These are phyloP conservation scores for Fistulinella prunicolor DNA, from an alignment of 768 basidiomycete species.

Conservation along the genomic window DNA sequence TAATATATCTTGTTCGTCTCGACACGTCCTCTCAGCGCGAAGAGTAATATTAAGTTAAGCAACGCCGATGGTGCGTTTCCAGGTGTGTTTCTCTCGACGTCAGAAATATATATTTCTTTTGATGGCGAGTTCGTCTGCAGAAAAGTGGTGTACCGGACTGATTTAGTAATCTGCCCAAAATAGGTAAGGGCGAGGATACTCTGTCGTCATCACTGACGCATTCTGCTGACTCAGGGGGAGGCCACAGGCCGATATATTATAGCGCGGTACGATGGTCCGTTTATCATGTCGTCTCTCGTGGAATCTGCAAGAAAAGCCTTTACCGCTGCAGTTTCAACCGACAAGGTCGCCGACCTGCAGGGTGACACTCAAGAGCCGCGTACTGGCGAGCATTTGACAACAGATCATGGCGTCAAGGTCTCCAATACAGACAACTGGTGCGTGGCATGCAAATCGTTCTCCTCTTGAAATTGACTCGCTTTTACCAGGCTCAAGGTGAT, in stretches of 20 bases:
- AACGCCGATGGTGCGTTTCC: too few relatives aligned
- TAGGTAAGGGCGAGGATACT: not conserved
- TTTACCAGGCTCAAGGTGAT: constrained; percentile 51
- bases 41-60: too few relatives aligned
- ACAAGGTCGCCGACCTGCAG: constrained; percentile 25
- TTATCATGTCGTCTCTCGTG: constrained; percentile 12
- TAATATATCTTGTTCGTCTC: constrained; percentile 12
- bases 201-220: constrained; percentile 26
- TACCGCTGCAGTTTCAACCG: constrained; percentile 6
- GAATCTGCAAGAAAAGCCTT: constrained; percentile 17
- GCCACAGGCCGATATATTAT: not conserved
- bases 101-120: too few relatives aligned
- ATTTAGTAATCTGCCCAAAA: not conserved
- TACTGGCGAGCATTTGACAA: constrained; percentile 41
- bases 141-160: not conserved
- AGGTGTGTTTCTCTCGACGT: too few relatives aligned
- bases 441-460: not conserved
- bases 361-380: constrained; percentile 23
- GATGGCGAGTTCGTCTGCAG: too few relatives aligned
- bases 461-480: constrained; percentile 4
- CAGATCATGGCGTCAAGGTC: constrained; percentile 58
- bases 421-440: constrained; percentile 68
- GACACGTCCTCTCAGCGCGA: too few relatives aligned
- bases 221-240: constrained; percentile 9
- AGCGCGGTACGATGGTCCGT: too few relatives aligned